These are phyloP conservation scores for Aspergillus vadensis DNA, from an alignment of 2,329 filamentous ascomycete genomes.

Conservation along the genomic window DNA sequence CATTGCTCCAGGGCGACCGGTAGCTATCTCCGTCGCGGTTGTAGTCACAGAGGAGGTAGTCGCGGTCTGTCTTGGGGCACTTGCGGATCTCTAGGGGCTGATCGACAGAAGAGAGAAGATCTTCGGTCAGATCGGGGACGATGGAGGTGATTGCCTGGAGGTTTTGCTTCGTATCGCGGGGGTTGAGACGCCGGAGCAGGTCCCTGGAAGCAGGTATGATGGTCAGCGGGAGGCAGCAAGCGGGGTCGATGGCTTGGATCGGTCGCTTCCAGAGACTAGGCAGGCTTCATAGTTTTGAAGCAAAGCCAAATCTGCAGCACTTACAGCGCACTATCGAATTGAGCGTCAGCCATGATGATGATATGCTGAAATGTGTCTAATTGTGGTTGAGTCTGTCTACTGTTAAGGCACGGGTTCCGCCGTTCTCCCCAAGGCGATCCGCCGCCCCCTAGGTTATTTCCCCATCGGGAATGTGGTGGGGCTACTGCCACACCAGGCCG, in stretches of 20 bases:
- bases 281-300: background rate
- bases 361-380: slow-evolving; percentile 14
- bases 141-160: slow-evolving; percentile 86
- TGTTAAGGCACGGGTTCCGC: slow-evolving; percentile 20
- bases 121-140: slow-evolving; percentile 89
- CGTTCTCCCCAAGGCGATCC: background rate
- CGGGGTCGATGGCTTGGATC: slow-evolving; percentile 26
- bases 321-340: slow-evolving; percentile 56
- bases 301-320: slow-evolving; percentile 16
- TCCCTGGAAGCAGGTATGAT: slow-evolving; percentile 62
- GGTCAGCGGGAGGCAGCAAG: slow-evolving; percentile 30
- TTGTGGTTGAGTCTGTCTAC: slow-evolving; percentile 21
- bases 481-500: background rate
- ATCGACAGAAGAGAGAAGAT: slow-evolving; percentile 95
- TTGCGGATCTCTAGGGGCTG: slow-evolving; percentile 85
- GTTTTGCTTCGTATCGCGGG: slow-evolving; percentile 85
- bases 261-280: background rate
- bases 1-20: slow-evolving; percentile 97
- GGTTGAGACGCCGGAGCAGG: slow-evolving; percentile 95
- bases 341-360: slow-evolving; percentile 48
- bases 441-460: background rate
- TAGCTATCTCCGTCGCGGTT: slow-evolving; percentile 98
- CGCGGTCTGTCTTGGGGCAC: slow-evolving; percentile 84
- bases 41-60: slow-evolving; percentile 99
- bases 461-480: background rate